These are phyloP conservation scores for Lecanosticta acicola DNA, from an alignment of 2,329 filamentous ascomycete species.

Conservation along the genomic window DNA sequence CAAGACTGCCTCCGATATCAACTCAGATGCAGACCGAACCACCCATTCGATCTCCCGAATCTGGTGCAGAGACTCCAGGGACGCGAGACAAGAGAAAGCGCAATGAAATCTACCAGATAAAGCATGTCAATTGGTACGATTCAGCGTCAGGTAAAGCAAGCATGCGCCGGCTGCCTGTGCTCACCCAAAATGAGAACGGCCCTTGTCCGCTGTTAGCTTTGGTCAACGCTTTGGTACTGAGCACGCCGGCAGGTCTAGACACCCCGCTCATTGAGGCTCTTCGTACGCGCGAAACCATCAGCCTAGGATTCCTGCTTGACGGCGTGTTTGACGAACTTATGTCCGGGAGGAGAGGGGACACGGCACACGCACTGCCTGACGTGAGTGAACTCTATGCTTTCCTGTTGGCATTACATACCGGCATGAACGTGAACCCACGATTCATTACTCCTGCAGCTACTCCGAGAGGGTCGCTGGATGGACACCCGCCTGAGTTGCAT, in stretches of 20 bases:
- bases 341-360: conserved; percentile 63
- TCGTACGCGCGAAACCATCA: conserved; percentile 77
- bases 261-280: conserved; percentile 74
- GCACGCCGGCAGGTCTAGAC: conserved; percentile 61
- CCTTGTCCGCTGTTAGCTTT: conserved; percentile 89
- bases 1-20: conserved; percentile 30
- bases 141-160: conserved; percentile 50
- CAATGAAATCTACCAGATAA: conserved; percentile 84
- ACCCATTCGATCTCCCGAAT: conserved; percentile 7
- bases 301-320: conserved; percentile 75
- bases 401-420: conserved; percentile 80
- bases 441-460: conserved; percentile 55
- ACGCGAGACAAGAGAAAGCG: conserved; percentile 42
- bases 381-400: conserved; percentile 84
- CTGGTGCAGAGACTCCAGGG: conserved; percentile 35
- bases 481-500: conserved; percentile 30
- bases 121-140: conserved; percentile 83
- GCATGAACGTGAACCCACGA: conserved; percentile 95
- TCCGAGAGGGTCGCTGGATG: conserved; percentile 23
- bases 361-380: conserved; percentile 66
- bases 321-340: conserved; percentile 92
- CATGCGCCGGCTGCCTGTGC: conserved; percentile 72
- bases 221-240: conserved; percentile 84
- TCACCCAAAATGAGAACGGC: conserved; percentile 90
- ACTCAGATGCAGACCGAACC: conserved; percentile 4